Evolutionary conservation across 306 rosid species (phyloP).

Genomic region (Trifolium pratense): DNA sequence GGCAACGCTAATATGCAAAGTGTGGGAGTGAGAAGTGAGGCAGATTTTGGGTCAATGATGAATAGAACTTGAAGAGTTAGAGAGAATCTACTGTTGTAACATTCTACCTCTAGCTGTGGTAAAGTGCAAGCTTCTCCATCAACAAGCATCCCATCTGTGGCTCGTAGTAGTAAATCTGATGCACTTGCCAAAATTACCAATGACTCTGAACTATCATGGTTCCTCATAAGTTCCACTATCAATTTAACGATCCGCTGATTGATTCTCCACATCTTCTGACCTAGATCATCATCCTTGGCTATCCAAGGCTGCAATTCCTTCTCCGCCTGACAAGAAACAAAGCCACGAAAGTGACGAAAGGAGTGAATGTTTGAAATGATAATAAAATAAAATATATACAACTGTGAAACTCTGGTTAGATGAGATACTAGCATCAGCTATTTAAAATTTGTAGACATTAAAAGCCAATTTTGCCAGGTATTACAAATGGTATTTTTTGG

Average conservation of each 20-base stretch:
- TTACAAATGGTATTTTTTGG: conserved; percentile 9
- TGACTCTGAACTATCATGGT: conserved; percentile 80
- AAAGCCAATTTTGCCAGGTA: conserved; percentile 11
- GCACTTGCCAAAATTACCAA: conserved; percentile 91
- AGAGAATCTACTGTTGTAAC: conserved; percentile 21
- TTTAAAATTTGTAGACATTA: conserved; percentile 6
- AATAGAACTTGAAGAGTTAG: conserved; percentile 15
- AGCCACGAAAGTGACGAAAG: conserved; percentile 49
- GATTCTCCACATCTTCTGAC: conserved; percentile 96
- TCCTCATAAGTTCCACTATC: conserved; percentile 94
- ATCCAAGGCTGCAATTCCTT: conserved; percentile 97
- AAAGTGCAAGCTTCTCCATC: conserved; percentile 99
- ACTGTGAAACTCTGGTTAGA: conserved; percentile 25
- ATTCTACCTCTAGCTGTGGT: conserved; percentile 89
- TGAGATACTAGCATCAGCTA: conserved; percentile 36
- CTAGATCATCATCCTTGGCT: conserved; percentile 91
- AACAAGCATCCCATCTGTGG: conserved; percentile 97
- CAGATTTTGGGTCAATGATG: not conserved
- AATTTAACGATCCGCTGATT: conserved; percentile 89
- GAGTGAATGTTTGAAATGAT: conserved; percentile 38
- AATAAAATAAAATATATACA: conserved; percentile 27
- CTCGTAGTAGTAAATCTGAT: conserved; percentile 90
- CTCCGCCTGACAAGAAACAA: conserved; percentile 75
- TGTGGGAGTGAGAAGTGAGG: not conserved
- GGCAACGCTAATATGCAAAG: not conserved